A percentile compares a stretch with the other conserved stretches of the same genome.
Conservation (phyloP, 768 basidiomycete species). For the Scleroderma citrinum region DNA sequence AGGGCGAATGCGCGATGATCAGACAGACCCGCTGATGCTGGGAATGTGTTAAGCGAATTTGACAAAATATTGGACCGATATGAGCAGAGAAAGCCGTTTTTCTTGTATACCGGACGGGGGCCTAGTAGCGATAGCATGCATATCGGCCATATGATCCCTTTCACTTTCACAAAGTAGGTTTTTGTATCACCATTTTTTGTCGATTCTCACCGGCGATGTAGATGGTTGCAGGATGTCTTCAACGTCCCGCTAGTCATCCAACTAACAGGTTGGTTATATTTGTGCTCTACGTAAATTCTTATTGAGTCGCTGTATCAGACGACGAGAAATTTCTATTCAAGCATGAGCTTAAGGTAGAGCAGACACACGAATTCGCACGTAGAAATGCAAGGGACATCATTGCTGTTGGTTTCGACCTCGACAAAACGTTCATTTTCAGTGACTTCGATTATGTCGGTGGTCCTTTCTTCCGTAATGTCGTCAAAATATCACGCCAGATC, state of each 20-base stretch:
- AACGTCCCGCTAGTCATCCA: slow-evolving; percentile 92
- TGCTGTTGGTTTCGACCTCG: slow-evolving; percentile 85
- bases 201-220: slow-evolving; percentile 24
- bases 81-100: slow-evolving; percentile 96
- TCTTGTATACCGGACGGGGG: slow-evolving; percentile 94
- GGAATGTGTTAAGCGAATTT: slow-evolving; percentile 61
- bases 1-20: background rate
- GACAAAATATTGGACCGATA: slow-evolving; percentile 91
- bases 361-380: slow-evolving; percentile 74
- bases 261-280: slow-evolving; percentile 64
- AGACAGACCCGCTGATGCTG: background rate
- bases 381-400: slow-evolving; percentile 96
- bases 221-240: slow-evolving; percentile 97
- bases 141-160: slow-evolving; percentile 95
- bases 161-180: slow-evolving; percentile 90
- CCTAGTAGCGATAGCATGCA: slow-evolving; percentile 97
- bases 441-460: slow-evolving; percentile 88
- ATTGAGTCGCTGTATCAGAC: slow-evolving; percentile 41
- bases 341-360: slow-evolving; percentile 85
- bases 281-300: background rate
- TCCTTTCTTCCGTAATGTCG: slow-evolving; percentile 89
- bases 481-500: slow-evolving; percentile 87
- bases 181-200: background rate
- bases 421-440: slow-evolving; percentile 97
- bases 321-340: slow-evolving; percentile 99